Evolutionary conservation across 805 yeast genomes (phyloP), one percentile per base, ranked within the genome.

Genomic region (Candida easanensis): DNA sequence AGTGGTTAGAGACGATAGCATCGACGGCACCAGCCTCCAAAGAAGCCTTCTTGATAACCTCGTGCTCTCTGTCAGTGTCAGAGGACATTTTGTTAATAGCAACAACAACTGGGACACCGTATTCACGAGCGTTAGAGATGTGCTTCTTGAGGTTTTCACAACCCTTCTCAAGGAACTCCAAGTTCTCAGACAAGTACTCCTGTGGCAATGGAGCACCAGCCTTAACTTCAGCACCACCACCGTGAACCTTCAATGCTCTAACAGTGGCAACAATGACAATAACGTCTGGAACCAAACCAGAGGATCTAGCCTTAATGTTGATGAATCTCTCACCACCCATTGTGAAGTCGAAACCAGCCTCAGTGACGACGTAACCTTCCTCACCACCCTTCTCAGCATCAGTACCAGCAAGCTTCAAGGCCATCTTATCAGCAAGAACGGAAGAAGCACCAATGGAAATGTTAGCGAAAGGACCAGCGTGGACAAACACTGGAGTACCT

Each of bases 311-410:
- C 65, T 85, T 85, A 68, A 85, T 85, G 66, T 85, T 83, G 64
- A 83, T 71, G 65, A 85, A 85, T 67, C 95, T 73, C 70, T 85
- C 95, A 64, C 95, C 95, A 61, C 95, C 95, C 95, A 85, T 85
- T 39, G 93, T 85, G 73, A 85, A 85, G 65, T 85, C 95, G 67
- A 85, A 85, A 49, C 95, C 95, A 16, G 95, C 95, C 65, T 85
- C 95, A 36, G 95, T 85, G 41, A 85, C 84, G 48, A 85, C 95
- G 54, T 77, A 85, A 49, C 95, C 93, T 52, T 75, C 75, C 56
- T 75, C 75, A 38, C 67, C 76, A 15, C 33, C 33, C 44, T 71
- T 68, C 37, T 68, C 70, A 16, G 76, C 63, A n/a, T 75, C 70
- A 1, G 80, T 74, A 64, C 91, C 91, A 34, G 86, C 84, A 50